phyloP scores from a whole-genome alignment of 2,329 filamentous ascomycete genomes.

The Canariomyces notabilis region DNA sequence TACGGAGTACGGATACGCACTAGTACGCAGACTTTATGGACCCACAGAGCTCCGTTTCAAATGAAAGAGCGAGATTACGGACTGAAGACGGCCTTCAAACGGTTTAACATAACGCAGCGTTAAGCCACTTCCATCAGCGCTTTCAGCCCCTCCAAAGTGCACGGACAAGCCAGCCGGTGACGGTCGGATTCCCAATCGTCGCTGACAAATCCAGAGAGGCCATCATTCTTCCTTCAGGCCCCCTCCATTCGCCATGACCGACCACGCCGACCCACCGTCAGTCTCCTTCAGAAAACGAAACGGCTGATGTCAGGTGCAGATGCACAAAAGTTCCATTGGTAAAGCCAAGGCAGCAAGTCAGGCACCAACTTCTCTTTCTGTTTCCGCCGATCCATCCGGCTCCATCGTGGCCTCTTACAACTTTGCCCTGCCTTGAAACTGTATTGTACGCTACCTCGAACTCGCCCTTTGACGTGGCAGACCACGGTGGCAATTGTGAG shows the following conservation, averaged over 20 bases:
- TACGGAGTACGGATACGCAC: too few relatives aligned
- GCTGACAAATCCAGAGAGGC: slow-evolving; percentile 9
- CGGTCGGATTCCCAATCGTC: slow-evolving; percentile 1
- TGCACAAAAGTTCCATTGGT: too few relatives aligned
- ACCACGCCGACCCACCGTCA: background rate
- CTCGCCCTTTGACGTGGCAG: too few relatives aligned
- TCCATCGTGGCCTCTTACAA: background rate
- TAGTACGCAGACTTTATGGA: too few relatives aligned
- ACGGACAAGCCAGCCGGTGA: background rate
- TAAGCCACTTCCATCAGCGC: background rate
- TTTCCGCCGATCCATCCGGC: background rate
- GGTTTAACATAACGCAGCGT: background rate
- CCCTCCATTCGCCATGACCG: background rate
- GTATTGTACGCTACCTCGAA: too few relatives aligned
- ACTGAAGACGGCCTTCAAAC: too few relatives aligned
- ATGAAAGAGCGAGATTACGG: too few relatives aligned
- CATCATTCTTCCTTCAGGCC: background rate
- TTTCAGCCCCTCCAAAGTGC: background rate
- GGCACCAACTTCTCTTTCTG: background rate
- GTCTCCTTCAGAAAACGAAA: background rate
- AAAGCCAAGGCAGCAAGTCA: slow-evolving; percentile 5
- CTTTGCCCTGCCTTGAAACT: background rate
- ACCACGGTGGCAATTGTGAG: too few relatives aligned
- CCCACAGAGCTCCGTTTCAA: too few relatives aligned
- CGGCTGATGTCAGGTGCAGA: background rate